Evolutionary conservation across 1,139 yeast species (phyloP), one percentile per base, ranked within the genome.

Genomic region (Zygosaccharomyces sapae): DNA sequence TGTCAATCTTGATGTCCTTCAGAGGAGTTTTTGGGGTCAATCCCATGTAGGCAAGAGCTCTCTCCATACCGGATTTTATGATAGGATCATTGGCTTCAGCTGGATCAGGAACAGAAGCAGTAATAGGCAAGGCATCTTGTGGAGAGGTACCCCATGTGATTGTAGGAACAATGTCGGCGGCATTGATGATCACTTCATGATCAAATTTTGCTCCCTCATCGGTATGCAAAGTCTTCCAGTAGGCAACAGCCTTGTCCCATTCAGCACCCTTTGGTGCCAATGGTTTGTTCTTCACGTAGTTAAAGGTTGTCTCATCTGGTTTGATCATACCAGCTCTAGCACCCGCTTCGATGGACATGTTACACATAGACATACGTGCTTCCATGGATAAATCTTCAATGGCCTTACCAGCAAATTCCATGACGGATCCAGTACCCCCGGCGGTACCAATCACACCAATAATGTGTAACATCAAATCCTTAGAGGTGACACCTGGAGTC

Each of bases 121-220:
- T 83, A 62, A 92, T 90, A 55, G 98, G 97, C 56, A 92, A 75
- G 40, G 97, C 97, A 67, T 92, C 98, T 72, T 92, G 97, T 34
- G 98, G 98, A 61, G 97, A 90, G 57, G 94, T 92, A 74, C 98
- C 98, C 98, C 98, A 92, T 13, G 98, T 92, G 52, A 92, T 89
- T 29, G 98, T 92, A 55, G 98, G 98, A 44, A 85, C 81, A 53
- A 92, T 84, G 61, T 90, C 97, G 35, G 77, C 72, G 43, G 95
- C 96, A 56, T 84, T 75, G 63, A 92, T 86, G 46, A 77, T 75
- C 57, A 92, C 84, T 59, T 87, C 96, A 59, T 79, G 72, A 65
- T 92, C 98, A 58, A 89, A 92, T 54, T 77, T 73, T 35, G 98
- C 97, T 57, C 86, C 96, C 50, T 81, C 85, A 63, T 92, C 98